Conservation (phyloP, 768 basidiomycete species). For the Tulasnella sp. region DNA sequence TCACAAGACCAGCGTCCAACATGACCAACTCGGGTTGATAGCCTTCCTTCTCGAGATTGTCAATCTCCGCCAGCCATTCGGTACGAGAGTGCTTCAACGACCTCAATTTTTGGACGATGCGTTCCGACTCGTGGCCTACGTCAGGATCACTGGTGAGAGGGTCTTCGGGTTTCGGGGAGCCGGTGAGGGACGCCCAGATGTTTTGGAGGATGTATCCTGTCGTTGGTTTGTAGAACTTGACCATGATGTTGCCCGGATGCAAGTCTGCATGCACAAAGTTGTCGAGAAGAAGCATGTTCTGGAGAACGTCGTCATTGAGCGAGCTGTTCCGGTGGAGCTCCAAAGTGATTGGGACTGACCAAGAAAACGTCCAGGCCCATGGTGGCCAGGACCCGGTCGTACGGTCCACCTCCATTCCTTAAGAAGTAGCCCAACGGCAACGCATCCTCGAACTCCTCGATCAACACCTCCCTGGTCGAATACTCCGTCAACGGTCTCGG, state of each 20-base stretch:
- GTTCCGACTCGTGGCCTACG: conserved; percentile 21
- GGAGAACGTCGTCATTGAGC: not conserved
- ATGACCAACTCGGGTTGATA: conserved; percentile 93
- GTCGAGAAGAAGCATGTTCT: conserved; percentile 98
- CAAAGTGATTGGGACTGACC: conserved; percentile 31
- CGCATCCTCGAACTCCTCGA: conserved; percentile 92
- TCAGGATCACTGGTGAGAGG: not conserved
- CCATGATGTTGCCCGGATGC: conserved; percentile 93
- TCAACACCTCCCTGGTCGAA: conserved; percentile 69
- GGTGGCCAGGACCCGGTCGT: conserved; percentile 78
- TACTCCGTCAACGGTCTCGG: conserved; percentile 75
- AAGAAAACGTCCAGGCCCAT: conserved; percentile 91
- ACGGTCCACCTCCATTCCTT: conserved; percentile 84
- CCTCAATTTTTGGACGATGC: conserved; percentile 60
- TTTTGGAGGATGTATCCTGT: conserved; percentile 52
- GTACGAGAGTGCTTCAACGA: conserved; percentile 37
- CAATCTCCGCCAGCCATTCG: conserved; percentile 62
- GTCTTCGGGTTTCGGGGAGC: conserved; percentile 25
- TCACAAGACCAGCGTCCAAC: conserved; percentile 92
- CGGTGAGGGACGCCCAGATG: conserved; percentile 45
- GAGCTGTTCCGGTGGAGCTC: not conserved
- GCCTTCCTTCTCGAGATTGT: conserved; percentile 48
- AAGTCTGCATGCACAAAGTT: conserved; percentile 94
- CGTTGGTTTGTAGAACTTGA: conserved; percentile 83
- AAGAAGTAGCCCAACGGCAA: conserved; percentile 80